Base-by-base conservation (phyloP, 2,329 filamentous ascomycete species). In the Diaporthe longicolla region DNA sequence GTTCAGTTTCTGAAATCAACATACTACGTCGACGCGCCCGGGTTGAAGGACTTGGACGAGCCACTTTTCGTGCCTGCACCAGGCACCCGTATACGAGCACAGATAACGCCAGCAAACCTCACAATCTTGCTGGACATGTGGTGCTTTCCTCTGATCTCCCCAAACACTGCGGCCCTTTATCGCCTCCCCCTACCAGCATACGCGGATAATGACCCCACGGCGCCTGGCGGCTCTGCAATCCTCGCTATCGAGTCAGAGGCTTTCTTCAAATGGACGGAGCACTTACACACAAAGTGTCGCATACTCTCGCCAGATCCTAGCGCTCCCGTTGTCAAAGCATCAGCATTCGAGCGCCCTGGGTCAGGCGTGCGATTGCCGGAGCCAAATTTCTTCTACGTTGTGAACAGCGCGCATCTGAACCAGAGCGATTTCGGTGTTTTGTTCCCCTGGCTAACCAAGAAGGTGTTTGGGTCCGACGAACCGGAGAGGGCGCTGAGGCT, bases 381-480 rank as follows among this genome's bases (percentile, higher is more conserved):
- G 72, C 92, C 94, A 6, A 89, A 92, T 77, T 90, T 96, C 79
- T 97, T 94, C 84, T 96, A 94, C 81, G 91, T 94, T 3, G 81
- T 87, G 19, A 86, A 89, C 58, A 93, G 92, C n/a, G 94, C 94
- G 0, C 95, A 97, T 80, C 88, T 97, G 35, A 94, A 89, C 73
- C 95, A 97, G 82, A 93, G 91, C 26, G 95, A 97, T 79, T 97
- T 97, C 78, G 95, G 93, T 48, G 84, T 97, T 32, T 83, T 97
- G 29, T 97, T 97, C 79, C 94, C 94, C 0, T 93, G 92, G 88
- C 78, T 92, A 61, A 91, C 89, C 11, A 88, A 87, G 78, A 87
- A 86, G 77, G 86, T 92, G 11, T 90, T 91, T 77, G 86, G 86
- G 2, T 87, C 88, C 0, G 87, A 89, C 61, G 85, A 89, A 69